Base-by-base conservation (phyloP, 2,329 filamentous ascomycete genomes). In the Ramularia endophylla region DNA sequence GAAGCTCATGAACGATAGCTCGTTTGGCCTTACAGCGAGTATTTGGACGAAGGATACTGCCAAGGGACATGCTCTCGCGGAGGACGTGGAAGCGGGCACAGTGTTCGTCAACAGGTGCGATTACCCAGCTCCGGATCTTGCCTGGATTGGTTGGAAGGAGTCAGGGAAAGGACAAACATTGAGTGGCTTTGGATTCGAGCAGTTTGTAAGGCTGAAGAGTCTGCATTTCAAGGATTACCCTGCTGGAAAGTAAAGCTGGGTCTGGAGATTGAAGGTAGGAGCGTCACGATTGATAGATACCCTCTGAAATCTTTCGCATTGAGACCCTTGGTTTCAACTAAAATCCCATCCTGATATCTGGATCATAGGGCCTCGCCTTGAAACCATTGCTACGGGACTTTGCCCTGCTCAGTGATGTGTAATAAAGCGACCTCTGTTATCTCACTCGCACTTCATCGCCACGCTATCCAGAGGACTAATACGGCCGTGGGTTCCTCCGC, bases 51-150 rank as follows among this genome's bases (percentile, higher is more conserved):
- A 92, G 65, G 87, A 97, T 59, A 78, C 81, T 2, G 73, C 70
- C 33, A 81, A 74, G 59, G 90, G 83, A 12, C 80, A 88, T 54
- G 76, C 85, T 61, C 73, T 97, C 38, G 79, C 83, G 28, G 82
- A 92, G 41, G 73, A 81, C 37, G 80, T 97, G 35, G 89, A 95
- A 62, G 89, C 90, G 33, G 90, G 90, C 30, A 97, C 90, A 2
- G 89, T 95, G 36, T 97, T 95, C 67, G 86, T 97, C 57, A 97
- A 97, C 65, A 79, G 90, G 56, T 88, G 86, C 59, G 90, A 97
- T 65, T 97, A 80, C 64, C 90, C 90, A 35, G 87, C 83, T 62
- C 87, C 90, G 48, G 88, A 63, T 54, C 56, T 64, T 15, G 60
- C 61, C 11, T 65, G 62, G 62, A 92, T 89, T 2, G 90, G 90